Evolutionary conservation across 148 eudicot genomes (phyloP).

Genomic region (Chenopodium berlandieri): DNA sequence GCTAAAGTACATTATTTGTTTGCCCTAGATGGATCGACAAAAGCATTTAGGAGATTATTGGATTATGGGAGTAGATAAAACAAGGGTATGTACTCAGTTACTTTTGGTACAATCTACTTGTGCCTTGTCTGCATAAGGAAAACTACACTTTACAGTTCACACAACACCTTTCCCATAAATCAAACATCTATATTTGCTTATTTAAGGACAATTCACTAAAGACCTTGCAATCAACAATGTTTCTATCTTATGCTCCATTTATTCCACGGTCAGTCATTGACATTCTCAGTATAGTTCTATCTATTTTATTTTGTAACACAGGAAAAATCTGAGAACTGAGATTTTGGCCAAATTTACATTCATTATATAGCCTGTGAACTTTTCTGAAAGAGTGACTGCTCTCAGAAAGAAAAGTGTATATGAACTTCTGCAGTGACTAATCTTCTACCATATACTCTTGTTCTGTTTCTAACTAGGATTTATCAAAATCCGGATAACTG

Average conservation of each 20-base stretch:
- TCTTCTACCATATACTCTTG: neutral
- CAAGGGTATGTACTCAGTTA: constrained; percentile 4
- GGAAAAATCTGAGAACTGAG: neutral
- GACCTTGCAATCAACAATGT: neutral
- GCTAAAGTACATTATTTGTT: neutral
- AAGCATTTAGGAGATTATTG: neutral
- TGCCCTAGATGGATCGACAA: neutral
- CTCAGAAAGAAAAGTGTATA: neutral
- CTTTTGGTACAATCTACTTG: constrained; percentile 17
- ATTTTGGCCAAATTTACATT: neutral
- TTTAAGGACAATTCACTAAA: neutral
- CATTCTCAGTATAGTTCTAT: neutral
- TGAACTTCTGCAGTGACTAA: neutral
- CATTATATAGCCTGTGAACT: neutral
- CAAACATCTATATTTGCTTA: neutral
- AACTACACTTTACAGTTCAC: constrained; percentile 15
- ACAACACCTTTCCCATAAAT: neutral
- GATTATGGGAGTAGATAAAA: neutral
- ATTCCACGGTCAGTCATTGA: constrained; percentile 20
- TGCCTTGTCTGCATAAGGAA: constrained; percentile 25
- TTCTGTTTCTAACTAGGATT: no score
- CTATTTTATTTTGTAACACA: neutral
- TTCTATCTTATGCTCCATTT: neutral
- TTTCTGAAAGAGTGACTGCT: neutral
- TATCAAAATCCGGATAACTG: no score